Percentiles rank a stretch among this genome's conserved stretches.
phyloP scores from a whole-genome alignment of 2,329 filamentous ascomycete genomes.

The Stromatinia cepivora region DNA sequence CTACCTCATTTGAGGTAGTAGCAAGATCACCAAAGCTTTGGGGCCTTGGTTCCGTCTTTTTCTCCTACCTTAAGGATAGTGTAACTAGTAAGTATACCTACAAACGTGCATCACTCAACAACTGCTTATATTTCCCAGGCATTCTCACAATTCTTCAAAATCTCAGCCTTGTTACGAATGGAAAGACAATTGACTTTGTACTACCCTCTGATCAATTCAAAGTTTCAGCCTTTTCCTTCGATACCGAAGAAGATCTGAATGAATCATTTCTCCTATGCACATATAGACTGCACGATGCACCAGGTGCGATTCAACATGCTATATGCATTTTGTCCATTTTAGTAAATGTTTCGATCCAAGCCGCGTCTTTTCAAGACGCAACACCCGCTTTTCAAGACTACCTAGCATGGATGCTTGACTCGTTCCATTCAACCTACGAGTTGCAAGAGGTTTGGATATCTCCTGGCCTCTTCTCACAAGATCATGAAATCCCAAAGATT shows the following conservation, averaged over 20 bases:
- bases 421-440: conserved; percentile 33
- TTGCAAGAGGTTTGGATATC: conserved; percentile 30
- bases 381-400: conserved; percentile 40
- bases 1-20: conserved; percentile 49
- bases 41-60: conserved; percentile 47
- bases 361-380: conserved; percentile 33
- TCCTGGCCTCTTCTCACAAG: conserved; percentile 12
- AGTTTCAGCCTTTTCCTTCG: conserved; percentile 22
- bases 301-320: conserved; percentile 35
- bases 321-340: conserved; percentile 37
- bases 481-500: conserved; percentile 26
- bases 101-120: conserved; percentile 2
- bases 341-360: conserved; percentile 35
- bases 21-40: conserved; percentile 50
- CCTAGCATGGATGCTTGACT: conserved; percentile 40
- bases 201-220: conserved; percentile 32
- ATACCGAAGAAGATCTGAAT: conserved; percentile 11
- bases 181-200: conserved; percentile 26
- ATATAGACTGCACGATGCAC: conserved; percentile 34
- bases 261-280: conserved; percentile 27
- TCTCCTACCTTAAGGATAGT: conserved; percentile 52
- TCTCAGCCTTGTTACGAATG: conserved; percentile 26
- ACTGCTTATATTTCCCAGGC: conserved; percentile 27
- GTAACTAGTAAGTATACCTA: conserved; percentile 33
- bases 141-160: conserved; percentile 35